Percentiles rank a stretch among this genome's conserved stretches.
Evolutionary conservation across 2,329 filamentous ascomycete species (phyloP).

Genomic region (Fusarium anguioides): DNA sequence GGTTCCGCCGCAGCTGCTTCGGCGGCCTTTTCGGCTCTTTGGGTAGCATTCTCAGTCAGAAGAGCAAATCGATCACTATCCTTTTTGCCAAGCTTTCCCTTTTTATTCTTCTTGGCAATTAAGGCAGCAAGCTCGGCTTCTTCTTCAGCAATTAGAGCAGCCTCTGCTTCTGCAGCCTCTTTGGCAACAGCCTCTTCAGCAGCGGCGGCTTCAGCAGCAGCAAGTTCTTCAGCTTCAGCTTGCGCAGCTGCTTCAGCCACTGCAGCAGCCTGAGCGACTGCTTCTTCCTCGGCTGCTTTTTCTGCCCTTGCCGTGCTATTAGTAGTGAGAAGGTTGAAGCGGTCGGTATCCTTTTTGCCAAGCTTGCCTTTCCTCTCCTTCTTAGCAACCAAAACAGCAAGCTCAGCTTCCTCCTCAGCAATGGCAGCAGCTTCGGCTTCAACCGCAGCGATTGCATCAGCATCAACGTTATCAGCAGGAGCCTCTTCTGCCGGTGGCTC

Average conservation of each 20-base stretch:
- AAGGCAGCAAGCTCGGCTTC: constrained; percentile 45
- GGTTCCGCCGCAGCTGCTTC: constrained; percentile 26
- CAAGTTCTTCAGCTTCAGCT: constrained; percentile 29
- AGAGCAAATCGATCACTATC: constrained; percentile 47
- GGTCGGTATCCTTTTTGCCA: constrained; percentile 58
- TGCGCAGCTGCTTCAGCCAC: constrained; percentile 25
- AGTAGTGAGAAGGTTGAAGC: constrained; percentile 51
- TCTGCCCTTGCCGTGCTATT: constrained; percentile 47
- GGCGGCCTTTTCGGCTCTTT: constrained; percentile 37
- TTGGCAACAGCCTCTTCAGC: constrained; percentile 20
- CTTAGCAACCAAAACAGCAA: constrained; percentile 56
- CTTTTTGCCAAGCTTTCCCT: constrained; percentile 44
- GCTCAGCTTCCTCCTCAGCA: constrained; percentile 50
- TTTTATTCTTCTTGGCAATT: constrained; percentile 51
- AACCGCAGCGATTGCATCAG: constrained; percentile 10
- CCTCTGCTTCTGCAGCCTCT: constrained; percentile 36
- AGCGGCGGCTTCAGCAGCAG: constrained; percentile 24
- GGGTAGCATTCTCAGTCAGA: constrained; percentile 38
- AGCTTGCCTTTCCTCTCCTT: constrained; percentile 58
- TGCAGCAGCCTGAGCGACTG: constrained; percentile 31
- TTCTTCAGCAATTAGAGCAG: constrained; percentile 34
- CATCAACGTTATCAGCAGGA: constrained; percentile 11
- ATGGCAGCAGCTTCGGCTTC: constrained; percentile 21
- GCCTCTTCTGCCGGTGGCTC: constrained; percentile 14
- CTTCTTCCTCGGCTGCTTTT: constrained; percentile 34